phyloP scores from a whole-genome alignment of 805 yeast species.

The Candida rishiriensis region DNA sequence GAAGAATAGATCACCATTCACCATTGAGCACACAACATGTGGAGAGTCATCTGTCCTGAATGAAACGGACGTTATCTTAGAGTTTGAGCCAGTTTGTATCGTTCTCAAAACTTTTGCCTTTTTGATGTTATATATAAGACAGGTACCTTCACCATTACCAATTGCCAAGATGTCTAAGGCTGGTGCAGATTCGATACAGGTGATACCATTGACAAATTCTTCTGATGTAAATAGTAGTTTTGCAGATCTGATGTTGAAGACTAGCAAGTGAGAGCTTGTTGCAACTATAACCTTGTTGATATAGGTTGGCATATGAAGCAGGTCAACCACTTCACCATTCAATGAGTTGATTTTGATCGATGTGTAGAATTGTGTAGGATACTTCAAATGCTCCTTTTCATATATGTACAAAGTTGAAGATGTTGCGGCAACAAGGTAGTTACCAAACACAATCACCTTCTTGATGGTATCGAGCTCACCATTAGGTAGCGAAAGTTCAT shows the following conservation, averaged over 20 bases:
- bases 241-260: constrained; percentile 76
- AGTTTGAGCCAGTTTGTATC: constrained; percentile 36
- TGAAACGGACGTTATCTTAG: constrained; percentile 57
- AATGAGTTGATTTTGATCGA: constrained; percentile 51
- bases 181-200: constrained; percentile 79
- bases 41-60: constrained; percentile 90
- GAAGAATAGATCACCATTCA: constrained; percentile 78
- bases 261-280: constrained; percentile 56
- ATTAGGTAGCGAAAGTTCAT: constrained; percentile 29
- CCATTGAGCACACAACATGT: constrained; percentile 74
- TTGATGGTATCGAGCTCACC: constrained; percentile 33
- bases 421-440: constrained; percentile 59
- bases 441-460: constrained; percentile 68
- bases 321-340: constrained; percentile 66
- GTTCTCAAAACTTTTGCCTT: constrained; percentile 57
- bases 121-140: constrained; percentile 61
- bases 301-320: constrained; percentile 86
- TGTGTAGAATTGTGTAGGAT: constrained; percentile 65
- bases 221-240: constrained; percentile 51
- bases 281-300: constrained; percentile 83
- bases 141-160: constrained; percentile 67
- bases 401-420: constrained; percentile 27
- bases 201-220: constrained; percentile 52
- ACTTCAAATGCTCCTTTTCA: constrained; percentile 35
- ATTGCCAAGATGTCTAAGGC: constrained; percentile 79